These are phyloP conservation scores for Nannizzia gypsea DNA, from an alignment of 2,329 filamentous ascomycete species.

Conservation along the genomic window DNA sequence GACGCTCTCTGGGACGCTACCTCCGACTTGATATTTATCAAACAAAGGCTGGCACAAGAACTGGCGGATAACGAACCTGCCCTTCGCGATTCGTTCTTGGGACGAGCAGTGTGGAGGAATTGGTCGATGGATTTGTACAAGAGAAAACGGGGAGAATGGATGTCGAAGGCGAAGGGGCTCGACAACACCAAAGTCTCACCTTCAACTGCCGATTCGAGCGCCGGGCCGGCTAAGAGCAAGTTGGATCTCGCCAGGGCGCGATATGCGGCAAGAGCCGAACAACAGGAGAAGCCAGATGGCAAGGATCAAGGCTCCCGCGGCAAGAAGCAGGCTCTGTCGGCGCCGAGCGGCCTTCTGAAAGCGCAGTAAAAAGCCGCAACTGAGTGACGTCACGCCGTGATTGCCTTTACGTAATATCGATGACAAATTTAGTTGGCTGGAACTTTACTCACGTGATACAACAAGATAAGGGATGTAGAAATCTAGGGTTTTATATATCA, in stretches of 20 bases:
- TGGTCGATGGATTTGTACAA: conserved; percentile 65
- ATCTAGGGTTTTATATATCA: background rate
- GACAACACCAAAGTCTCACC: conserved; percentile 21
- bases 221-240: conserved; percentile 33
- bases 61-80: conserved; percentile 47
- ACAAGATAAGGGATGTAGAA: background rate
- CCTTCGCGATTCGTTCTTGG: conserved; percentile 53
- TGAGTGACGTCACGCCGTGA: background rate
- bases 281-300: conserved; percentile 11
- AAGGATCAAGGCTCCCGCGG: background rate
- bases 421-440: background rate
- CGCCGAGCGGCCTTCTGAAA: conserved; percentile 6
- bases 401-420: background rate
- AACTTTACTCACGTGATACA: background rate
- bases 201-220: conserved; percentile 12
- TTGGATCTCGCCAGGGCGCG: conserved; percentile 48
- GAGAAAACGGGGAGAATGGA: conserved; percentile 51
- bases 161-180: conserved; percentile 45
- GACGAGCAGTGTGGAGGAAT: conserved; percentile 59
- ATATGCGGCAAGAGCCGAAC: conserved; percentile 36
- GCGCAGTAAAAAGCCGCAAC: conserved; percentile 7
- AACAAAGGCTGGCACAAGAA: conserved; percentile 55
- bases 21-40: conserved; percentile 52
- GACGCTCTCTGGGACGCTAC: conserved; percentile 56
- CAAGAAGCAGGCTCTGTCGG: background rate